Base-by-base conservation (phyloP, 352 stramenopile genomes). In the Phytophthora melonis region DNA sequence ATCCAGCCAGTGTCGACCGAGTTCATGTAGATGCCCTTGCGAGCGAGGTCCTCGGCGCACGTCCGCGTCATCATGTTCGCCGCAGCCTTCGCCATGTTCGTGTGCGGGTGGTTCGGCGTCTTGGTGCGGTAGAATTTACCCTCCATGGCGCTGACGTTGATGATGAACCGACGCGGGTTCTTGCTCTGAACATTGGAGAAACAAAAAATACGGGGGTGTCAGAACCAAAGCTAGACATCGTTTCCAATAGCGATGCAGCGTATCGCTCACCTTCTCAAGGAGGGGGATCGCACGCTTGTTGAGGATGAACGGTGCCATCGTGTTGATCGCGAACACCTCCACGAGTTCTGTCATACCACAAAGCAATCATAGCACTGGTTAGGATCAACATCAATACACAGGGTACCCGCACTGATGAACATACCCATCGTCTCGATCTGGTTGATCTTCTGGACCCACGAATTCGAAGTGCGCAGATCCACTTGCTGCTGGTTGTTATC, bases 71-170 rank as follows among this genome's bases (percentile, higher is more conserved):
- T 95, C 96, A 99, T 99, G 75, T 99, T 99, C 47, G 97, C 88
- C 1, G 95, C 95, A n/a, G 95, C 94, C 75, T 99, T 99, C 50
- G 96, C 96, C 93, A 98, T 98, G 81, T 99, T 99, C 13, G 96
- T 98, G 72, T 99, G 96, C 23, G 96, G 94, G 69, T 99, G 95
- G 71, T 98, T 97, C 5, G 91, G 80, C 70, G 94, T 97, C 81
- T 99, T 99, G 74, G 85, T 96, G 23, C 96, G 79, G 75, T 98
- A 98, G 68, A 99, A 99, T 75, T 99, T 99, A 39, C 96, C 96
- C 64, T 99, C 96, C 96, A 98, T 99, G 16, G 96, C 96, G 27
- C 90, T 98, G 16, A 99, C 96, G 61, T 98, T 98, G 63, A 99
- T 93, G 63, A 99, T 98, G 63, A 90, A 93, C 41, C 80, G 83